phyloP scores from a whole-genome alignment of 2,329 filamentous ascomycete genomes.

The Aspergillus spinulosporus region DNA sequence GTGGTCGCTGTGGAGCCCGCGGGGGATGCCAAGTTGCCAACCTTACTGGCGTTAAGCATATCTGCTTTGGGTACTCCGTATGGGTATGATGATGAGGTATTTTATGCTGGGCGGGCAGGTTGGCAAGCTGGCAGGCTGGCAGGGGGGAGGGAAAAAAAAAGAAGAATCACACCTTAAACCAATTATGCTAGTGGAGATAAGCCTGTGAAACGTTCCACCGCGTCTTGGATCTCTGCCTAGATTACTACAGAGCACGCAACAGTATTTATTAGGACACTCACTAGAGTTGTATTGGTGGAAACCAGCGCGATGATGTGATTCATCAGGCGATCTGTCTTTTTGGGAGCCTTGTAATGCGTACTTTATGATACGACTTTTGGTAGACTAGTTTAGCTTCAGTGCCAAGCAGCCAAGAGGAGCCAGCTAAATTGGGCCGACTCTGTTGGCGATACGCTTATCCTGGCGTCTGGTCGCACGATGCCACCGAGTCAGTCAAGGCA shows the following conservation, averaged over 20 bases:
- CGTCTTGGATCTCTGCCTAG: constrained; percentile 2
- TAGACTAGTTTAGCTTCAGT: background rate
- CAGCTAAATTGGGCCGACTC: constrained; percentile 28
- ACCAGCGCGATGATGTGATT: background rate
- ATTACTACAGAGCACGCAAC: constrained; percentile 1
- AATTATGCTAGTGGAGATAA: constrained; percentile 41
- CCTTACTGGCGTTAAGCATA: constrained; percentile 44
- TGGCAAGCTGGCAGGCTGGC: background rate
- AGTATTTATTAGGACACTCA: background rate
- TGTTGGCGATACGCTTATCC: constrained; percentile 39
- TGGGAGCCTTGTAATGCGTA: background rate
- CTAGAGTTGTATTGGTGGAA: background rate
- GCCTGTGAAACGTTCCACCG: constrained; percentile 41
- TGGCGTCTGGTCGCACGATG: constrained; percentile 16
- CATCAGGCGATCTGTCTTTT: constrained; percentile 15
- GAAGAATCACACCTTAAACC: constrained; percentile 26
- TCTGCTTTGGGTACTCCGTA: constrained; percentile 5
- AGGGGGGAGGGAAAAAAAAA: constrained; percentile 1
- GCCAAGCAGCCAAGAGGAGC: constrained; percentile 21
- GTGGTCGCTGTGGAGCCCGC: constrained; percentile 21
- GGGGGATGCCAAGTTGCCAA: constrained; percentile 33
- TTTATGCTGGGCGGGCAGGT: background rate
- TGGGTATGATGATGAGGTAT: background rate
- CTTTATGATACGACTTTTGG: background rate
- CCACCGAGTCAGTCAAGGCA: constrained; percentile 1